phyloP scores from a whole-genome alignment of 768 basidiomycete genomes.

The Suillus occidentalis region DNA sequence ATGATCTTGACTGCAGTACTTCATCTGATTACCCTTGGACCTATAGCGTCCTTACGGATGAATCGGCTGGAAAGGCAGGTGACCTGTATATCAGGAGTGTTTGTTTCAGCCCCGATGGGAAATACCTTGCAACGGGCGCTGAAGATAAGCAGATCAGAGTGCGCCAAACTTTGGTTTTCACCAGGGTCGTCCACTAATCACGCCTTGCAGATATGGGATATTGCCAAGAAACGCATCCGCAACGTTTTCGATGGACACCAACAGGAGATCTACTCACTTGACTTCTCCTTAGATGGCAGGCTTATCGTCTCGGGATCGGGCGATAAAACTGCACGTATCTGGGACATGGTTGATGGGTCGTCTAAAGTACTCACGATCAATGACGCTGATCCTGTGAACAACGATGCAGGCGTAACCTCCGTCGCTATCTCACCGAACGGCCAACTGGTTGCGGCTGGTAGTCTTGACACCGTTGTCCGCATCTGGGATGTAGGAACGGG shows the following conservation, averaged over 20 bases:
- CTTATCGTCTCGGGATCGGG: constrained; percentile 36
- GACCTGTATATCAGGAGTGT: constrained; percentile 75
- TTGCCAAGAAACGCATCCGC: constrained; percentile 27
- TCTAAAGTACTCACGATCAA: constrained; percentile 34
- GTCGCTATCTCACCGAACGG: constrained; percentile 33
- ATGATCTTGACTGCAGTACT: constrained; percentile 4
- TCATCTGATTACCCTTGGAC: constrained; percentile 14
- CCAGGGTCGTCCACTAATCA: constrained; percentile 5
- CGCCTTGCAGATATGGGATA: constrained; percentile 26
- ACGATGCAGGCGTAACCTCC: constrained; percentile 22
- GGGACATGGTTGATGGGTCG: constrained; percentile 32
- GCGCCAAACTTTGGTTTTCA: constrained; percentile 8
- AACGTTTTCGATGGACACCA: constrained; percentile 32
- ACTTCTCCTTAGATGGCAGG: constrained; percentile 35
- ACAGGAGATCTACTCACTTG: constrained; percentile 36
- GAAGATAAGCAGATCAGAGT: constrained; percentile 36
- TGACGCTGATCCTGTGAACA: constrained; percentile 21
- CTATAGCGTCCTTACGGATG: constrained; percentile 73
- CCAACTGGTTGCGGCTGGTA: constrained; percentile 49
- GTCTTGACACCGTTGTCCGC: constrained; percentile 51
- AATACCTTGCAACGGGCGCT: constrained; percentile 33
- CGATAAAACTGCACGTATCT: constrained; percentile 36
- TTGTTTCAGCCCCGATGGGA: constrained; percentile 30
- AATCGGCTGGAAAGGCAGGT: constrained; percentile 65
- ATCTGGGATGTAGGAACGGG: constrained; percentile 51